Conservation (phyloP, 257 asterid genomes). For the Buddleja alternifolia region DNA sequence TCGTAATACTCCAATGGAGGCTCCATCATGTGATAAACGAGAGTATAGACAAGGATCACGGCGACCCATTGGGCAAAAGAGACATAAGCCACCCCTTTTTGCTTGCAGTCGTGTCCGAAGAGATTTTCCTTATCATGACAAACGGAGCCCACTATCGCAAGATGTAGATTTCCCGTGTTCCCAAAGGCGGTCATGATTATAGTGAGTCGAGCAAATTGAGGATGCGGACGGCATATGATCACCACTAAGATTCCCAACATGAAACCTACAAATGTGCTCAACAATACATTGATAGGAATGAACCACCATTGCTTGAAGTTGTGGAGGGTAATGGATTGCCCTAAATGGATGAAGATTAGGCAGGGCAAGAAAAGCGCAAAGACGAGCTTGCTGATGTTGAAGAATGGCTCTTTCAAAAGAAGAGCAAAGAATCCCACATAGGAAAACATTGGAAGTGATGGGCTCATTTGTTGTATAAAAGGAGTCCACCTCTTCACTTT, state of each 20-base stretch:
- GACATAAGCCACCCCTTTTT: conserved; percentile 44
- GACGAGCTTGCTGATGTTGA: too few relatives aligned
- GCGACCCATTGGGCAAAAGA: conserved; percentile 48
- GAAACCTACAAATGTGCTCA: conserved; percentile 42
- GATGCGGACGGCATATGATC: too few relatives aligned
- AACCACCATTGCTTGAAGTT: conserved; percentile 48
- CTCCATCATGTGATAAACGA: conserved; percentile 55
- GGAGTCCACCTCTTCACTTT: too few relatives aligned
- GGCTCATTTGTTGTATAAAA: too few relatives aligned
- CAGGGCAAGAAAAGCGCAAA: conserved; percentile 53
- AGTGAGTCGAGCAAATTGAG: conserved; percentile 41
- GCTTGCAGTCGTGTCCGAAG: conserved; percentile 43
- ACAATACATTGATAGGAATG: conserved; percentile 45
- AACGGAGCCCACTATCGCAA: conserved; percentile 42
- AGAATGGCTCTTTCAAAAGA: too few relatives aligned
- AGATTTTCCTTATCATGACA: conserved; percentile 40
- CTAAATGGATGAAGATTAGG: conserved; percentile 43
- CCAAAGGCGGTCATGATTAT: conserved; percentile 54
- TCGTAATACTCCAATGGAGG: too few relatives aligned
- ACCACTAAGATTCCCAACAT: conserved; percentile 43
- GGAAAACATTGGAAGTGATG: too few relatives aligned
- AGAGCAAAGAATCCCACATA: too few relatives aligned
- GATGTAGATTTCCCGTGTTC: conserved; percentile 46
- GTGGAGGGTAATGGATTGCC: conserved; percentile 40
- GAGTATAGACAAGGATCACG: conserved; percentile 44